phyloP scores from a whole-genome alignment of 495 filamentous ascomycete genomes.

The Penicillium waksmanii region DNA sequence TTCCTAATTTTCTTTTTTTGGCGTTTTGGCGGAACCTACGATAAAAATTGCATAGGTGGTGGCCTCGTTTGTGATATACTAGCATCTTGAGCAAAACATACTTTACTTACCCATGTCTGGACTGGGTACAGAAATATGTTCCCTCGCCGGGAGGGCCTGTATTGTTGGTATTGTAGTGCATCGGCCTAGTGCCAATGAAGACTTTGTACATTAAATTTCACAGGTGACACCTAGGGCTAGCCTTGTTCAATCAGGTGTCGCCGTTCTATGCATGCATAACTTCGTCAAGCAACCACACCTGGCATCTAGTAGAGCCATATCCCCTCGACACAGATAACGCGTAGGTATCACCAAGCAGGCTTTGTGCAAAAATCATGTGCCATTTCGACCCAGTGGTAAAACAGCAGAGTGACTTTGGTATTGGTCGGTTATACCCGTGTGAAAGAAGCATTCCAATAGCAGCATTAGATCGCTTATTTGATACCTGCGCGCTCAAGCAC shows the following conservation, averaged over 20 bases:
- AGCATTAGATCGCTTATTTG: conserved; percentile 35
- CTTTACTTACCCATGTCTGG: neutral
- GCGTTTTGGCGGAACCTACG: conserved; percentile 29
- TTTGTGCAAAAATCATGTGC: neutral
- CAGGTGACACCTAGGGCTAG: neutral
- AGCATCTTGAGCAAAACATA: conserved; percentile 19
- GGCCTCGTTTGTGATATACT: conserved; percentile 10
- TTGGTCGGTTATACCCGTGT: neutral
- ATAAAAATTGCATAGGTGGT: conserved; percentile 20
- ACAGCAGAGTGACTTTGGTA: neutral
- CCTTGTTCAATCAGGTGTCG: neutral
- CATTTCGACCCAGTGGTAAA: neutral
- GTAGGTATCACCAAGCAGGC: neutral
- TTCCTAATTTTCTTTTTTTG: conserved; percentile 22
- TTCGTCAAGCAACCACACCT: neutral
- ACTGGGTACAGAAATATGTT: conserved; percentile 2
- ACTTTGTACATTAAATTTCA: conserved; percentile 18
- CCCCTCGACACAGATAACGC: neutral
- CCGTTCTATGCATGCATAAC: neutral
- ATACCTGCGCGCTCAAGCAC: conserved; percentile 55
- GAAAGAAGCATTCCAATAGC: neutral
- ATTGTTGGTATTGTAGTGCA: conserved; percentile 9
- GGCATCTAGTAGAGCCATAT: neutral
- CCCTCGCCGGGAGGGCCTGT: conserved; percentile 21
- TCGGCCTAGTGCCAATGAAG: neutral